Evolutionary conservation across 352 stramenopile genomes (phyloP), one percentile per base, ranked within the genome.

Genomic region (Pythium utonaiense): DNA sequence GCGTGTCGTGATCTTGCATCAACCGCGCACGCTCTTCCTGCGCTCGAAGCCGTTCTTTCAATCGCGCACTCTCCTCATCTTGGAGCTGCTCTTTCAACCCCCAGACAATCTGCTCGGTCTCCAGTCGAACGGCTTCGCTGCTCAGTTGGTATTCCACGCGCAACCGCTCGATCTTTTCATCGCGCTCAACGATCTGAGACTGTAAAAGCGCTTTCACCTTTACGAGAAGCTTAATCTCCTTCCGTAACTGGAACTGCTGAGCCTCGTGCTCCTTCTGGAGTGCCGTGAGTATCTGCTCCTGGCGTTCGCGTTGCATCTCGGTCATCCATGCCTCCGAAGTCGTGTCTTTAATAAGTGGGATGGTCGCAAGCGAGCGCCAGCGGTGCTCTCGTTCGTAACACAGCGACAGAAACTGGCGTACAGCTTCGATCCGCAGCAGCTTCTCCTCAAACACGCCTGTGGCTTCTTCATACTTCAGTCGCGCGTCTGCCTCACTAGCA

Each of bases 321-420:
- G 78, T 88, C 73, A 93, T 86, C 83, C 83, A 93, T 36, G 86
- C 73, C 25, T 89, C 70, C 1, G 80, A 90, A 0, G 71, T 71
- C 21, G 58, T 74, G 65, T 88, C 78, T 12, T 83, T 79, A n/a
- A 88, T 67, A 13, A 89, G 56, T 17, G 76, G 59, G 9, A 74
- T 66, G 0, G 67, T 62, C 17, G 75, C 75, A 13, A 93, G 56
- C 7, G 42, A 45, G 12, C 81, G 68, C 83, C 83, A 91, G 8
- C 81, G 81, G 30, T 63, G 55, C 52, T 93, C 83, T 3, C 81
- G 79, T 6, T 81, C 75, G 61, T 91, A 91, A 55, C 80, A 88
- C 25, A 80, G 53, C 25, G 88, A 27, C 24, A 90, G 54, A 55
- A 86, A 87, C 33, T 79, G 66, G 1, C 83, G 69, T 17, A 79